A percentile compares a stretch with the other conserved stretches of the same genome.
These are phyloP conservation scores for Nemania sp. DNA, from an alignment of 2,329 filamentous ascomycete species.

Conservation along the genomic window DNA sequence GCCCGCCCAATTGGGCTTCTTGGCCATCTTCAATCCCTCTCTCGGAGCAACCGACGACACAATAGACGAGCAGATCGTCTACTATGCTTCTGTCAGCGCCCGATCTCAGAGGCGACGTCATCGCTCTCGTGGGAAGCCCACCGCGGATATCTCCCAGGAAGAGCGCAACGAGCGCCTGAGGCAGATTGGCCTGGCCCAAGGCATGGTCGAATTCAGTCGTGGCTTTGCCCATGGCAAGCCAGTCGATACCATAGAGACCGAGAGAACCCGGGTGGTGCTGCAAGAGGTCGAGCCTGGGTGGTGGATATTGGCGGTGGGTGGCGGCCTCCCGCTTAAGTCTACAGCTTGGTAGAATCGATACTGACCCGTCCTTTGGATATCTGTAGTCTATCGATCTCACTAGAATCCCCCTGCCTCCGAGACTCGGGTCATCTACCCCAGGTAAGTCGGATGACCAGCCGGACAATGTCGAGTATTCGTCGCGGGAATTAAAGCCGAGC, in stretches of 20 bases:
- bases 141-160: conserved; percentile 56
- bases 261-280: conserved; percentile 81
- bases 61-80: conserved; percentile 83
- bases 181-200: conserved; percentile 94
- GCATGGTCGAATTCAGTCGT: conserved; percentile 90
- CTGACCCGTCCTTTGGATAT: conserved; percentile 20
- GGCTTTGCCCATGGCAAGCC: conserved; percentile 79
- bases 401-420: conserved; percentile 65
- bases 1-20: conserved; percentile 85
- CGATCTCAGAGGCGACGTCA: conserved; percentile 48
- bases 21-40: conserved; percentile 93
- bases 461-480: conserved; percentile 75
- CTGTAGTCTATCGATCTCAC: conserved; percentile 79
- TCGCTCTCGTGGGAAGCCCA: conserved; percentile 49
- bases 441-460: conserved; percentile 46
- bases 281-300: conserved; percentile 87
- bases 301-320: conserved; percentile 89
- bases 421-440: conserved; percentile 47
- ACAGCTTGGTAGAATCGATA: neutral
- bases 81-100: conserved; percentile 73
- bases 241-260: conserved; percentile 87
- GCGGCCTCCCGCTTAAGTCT: neutral
- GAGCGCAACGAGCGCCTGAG: conserved; percentile 84
- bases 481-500: conserved; percentile 85
- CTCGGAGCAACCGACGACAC: conserved; percentile 66